Conservation (phyloP, 2,329 filamentous ascomycete genomes). For the Stenocarpella maydis region DNA sequence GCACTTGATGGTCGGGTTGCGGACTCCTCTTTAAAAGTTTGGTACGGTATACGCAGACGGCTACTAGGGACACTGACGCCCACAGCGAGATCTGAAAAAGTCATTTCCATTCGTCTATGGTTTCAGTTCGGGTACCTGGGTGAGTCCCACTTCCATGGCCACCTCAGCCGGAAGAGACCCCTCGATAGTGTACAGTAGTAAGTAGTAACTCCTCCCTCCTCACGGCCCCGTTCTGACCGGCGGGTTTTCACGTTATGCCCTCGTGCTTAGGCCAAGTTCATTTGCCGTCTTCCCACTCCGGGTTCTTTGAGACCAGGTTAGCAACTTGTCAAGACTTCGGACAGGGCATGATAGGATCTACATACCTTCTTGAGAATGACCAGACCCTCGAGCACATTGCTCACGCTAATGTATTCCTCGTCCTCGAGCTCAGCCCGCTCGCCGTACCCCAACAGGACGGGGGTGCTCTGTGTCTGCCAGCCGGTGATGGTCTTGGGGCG, state of each 20-base stretch:
- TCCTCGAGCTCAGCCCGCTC: slow-evolving; percentile 97
- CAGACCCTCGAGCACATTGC: slow-evolving; percentile 89
- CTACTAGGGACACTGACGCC: not conserved
- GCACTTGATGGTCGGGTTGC: too few species aligned
- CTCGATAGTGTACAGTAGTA: slow-evolving; percentile 32
- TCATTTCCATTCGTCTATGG: slow-evolving; percentile 37
- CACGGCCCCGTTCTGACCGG: not conserved
- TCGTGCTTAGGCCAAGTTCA: slow-evolving; percentile 39
- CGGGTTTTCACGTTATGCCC: not conserved
- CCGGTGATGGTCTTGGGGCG: slow-evolving; percentile 98
- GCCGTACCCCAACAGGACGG: slow-evolving; percentile 90
- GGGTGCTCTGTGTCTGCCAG: slow-evolving; percentile 99
- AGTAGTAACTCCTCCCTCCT: not conserved
- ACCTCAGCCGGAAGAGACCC: slow-evolving; percentile 13
- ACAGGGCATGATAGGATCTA: not conserved
- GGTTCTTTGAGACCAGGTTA: slow-evolving; percentile 52
- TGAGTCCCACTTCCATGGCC: slow-evolving; percentile 3
- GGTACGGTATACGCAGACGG: not conserved
- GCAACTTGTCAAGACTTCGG: not conserved
- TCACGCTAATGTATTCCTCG: slow-evolving; percentile 94
- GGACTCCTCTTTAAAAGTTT: not conserved
- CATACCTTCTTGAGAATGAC: slow-evolving; percentile 96
- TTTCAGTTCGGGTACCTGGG: slow-evolving; percentile 25
- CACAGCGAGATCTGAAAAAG: slow-evolving; percentile 22
- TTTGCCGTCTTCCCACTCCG: slow-evolving; percentile 62